phyloP scores from a whole-genome alignment of 805 yeast genomes.

The Candida dajiaensis region DNA sequence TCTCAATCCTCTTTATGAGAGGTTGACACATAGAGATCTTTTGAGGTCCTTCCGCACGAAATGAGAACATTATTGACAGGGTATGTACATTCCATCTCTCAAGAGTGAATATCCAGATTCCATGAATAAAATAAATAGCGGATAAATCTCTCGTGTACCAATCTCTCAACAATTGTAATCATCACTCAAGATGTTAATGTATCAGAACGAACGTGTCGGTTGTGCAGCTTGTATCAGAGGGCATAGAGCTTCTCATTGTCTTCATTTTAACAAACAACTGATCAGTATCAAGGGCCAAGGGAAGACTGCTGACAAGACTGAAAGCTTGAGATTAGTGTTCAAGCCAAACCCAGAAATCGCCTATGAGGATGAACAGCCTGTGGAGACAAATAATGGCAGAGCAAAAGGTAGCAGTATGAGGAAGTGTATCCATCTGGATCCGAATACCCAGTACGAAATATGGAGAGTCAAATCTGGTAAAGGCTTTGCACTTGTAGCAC shows the following conservation, averaged over 20 bases:
- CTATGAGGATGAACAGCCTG: background rate
- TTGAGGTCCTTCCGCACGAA: background rate
- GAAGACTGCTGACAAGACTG: background rate
- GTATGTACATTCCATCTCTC: no score
- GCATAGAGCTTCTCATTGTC: conserved; percentile 6
- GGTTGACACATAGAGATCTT: background rate
- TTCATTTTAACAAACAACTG: conserved; percentile 3
- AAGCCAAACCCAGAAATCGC: background rate
- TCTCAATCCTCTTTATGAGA: background rate
- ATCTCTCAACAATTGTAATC: no score
- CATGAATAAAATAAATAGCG: no score
- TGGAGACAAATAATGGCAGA: conserved; percentile 4
- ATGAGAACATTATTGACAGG: background rate
- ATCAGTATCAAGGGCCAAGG: conserved; percentile 5
- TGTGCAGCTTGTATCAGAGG: conserved; percentile 7
- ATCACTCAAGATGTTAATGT: background rate
- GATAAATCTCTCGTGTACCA: no score
- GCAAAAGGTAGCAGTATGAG: background rate
- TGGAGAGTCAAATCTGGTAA: conserved; percentile 4
- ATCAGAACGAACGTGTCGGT: conserved; percentile 5
- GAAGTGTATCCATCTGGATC: conserved; percentile 1
- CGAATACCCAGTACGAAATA: background rate
- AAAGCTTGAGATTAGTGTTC: conserved; percentile 1
- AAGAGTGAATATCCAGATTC: no score
- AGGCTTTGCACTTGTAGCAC: conserved; percentile 2